phyloP scores from a whole-genome alignment of 2,329 filamentous ascomycete genomes.

The Graphiopsis chlorocephala region DNA sequence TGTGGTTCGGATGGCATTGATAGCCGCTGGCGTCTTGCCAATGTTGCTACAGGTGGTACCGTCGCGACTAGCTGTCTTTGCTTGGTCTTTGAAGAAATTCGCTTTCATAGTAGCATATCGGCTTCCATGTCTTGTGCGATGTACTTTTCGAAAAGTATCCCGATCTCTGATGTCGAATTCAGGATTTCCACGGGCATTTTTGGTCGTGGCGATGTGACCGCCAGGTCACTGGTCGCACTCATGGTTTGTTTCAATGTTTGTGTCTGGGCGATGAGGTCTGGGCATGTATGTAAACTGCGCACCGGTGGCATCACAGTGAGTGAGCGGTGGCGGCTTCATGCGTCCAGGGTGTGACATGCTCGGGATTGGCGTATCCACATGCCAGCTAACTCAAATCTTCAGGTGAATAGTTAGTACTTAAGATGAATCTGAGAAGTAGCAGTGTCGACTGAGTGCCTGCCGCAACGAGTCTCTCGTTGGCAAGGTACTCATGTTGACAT shows the following conservation, averaged over 20 bases:
- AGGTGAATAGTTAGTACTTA: too few species aligned
- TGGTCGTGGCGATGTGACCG: background rate
- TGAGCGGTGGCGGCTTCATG: background rate
- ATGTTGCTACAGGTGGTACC: background rate
- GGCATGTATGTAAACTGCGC: background rate
- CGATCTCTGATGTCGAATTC: background rate
- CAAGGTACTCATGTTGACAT: too few species aligned
- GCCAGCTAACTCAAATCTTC: too few species aligned
- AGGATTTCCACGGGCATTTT: background rate
- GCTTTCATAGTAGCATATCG: background rate
- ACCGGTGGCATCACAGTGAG: too few species aligned
- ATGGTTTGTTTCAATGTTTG: background rate
- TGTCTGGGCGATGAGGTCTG: background rate
- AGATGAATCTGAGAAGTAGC: too few species aligned
- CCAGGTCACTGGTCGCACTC: background rate
- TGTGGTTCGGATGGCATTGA: background rate
- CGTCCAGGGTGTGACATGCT: background rate
- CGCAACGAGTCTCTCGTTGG: too few species aligned
- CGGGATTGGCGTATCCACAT: too few species aligned
- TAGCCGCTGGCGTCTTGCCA: background rate
- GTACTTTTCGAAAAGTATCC: background rate
- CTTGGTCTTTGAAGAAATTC: background rate
- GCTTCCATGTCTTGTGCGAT: background rate
- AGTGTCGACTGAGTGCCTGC: too few species aligned
- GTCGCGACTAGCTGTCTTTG: background rate